Conservation (phyloP, 805 yeast genomes). For the Teunomyces stri region DNA sequence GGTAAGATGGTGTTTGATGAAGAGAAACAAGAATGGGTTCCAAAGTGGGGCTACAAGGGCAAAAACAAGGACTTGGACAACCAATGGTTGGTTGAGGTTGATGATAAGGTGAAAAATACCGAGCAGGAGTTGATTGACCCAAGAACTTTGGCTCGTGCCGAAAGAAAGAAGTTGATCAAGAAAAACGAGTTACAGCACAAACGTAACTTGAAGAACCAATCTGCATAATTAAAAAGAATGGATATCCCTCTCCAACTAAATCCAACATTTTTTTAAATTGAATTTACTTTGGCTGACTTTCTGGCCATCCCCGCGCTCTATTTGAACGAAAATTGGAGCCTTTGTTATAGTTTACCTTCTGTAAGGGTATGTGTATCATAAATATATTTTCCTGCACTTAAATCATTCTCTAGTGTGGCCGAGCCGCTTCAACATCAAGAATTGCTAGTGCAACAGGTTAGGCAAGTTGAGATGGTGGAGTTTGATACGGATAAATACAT, state of each 20-base stretch:
- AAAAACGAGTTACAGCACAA: constrained; percentile 84
- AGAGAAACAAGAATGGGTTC: constrained; percentile 90
- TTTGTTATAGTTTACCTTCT: neutral
- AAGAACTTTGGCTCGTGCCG: constrained; percentile 74
- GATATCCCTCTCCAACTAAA: neutral
- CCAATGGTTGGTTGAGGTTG: constrained; percentile 96
- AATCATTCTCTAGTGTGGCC: neutral
- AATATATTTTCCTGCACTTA: constrained; percentile 1
- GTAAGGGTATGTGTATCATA: constrained; percentile 3
- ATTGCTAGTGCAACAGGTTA: neutral
- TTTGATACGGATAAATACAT: constrained; percentile 38
- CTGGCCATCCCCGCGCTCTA: neutral
- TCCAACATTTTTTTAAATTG: neutral
- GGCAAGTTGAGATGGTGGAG: neutral
- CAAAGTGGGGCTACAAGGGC: constrained; percentile 98
- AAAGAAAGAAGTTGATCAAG: constrained; percentile 80
- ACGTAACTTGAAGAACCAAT: constrained; percentile 57
- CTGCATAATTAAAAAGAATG: constrained; percentile 3
- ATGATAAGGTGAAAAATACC: constrained; percentile 59
- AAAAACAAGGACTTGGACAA: constrained; percentile 80
- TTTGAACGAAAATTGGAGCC: neutral
- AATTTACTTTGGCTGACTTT: neutral
- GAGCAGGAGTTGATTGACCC: constrained; percentile 76
- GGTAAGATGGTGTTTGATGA: constrained; percentile 92
- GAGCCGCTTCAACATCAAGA: no score